A percentile compares a stretch with the other conserved stretches of the same genome.
phyloP scores from a whole-genome alignment of 2,329 filamentous ascomycete species.

The Chaetomiaceae sp. region DNA sequence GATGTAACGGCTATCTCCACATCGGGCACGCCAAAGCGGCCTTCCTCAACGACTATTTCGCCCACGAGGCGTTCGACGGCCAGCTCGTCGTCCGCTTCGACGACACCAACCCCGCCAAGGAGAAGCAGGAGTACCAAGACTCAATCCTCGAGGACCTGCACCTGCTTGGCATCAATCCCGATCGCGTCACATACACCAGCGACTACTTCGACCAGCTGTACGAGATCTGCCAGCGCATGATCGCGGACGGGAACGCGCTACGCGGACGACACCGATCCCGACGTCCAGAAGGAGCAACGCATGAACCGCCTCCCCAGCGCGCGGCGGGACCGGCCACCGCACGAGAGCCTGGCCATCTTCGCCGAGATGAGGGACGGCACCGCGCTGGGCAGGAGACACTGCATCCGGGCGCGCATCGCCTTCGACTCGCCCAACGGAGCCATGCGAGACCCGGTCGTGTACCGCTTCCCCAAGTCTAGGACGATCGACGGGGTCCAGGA shows the following conservation, averaged over 20 bases:
- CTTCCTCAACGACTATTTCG: constrained; percentile 9
- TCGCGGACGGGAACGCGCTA: constrained; percentile 5
- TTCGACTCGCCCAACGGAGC: constrained; percentile 7
- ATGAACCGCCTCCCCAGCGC: constrained; percentile 4
- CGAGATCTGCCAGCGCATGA: constrained; percentile 5
- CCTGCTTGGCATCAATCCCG: not conserved
- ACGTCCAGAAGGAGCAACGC: constrained; percentile 2
- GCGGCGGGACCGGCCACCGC: constrained; percentile 1
- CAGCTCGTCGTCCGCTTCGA: constrained; percentile 5
- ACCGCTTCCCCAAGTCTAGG: not conserved
- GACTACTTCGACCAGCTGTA: constrained; percentile 7
- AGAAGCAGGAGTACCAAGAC: constrained; percentile 8
- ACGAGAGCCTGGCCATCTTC: constrained; percentile 4
- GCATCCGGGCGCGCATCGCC: constrained; percentile 3
- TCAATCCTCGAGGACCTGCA: constrained; percentile 4
- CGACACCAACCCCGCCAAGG: constrained; percentile 2
- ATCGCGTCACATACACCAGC: constrained; percentile 4
- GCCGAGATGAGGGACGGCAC: constrained; percentile 6
- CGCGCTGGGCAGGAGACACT: constrained; percentile 2
- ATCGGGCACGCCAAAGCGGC: constrained; percentile 11
- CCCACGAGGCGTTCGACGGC: constrained; percentile 5
- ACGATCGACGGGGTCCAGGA: not conserved
- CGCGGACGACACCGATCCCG: constrained; percentile 8
- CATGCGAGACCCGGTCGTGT: constrained; percentile 1
- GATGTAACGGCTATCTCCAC: constrained; percentile 1